Conservation (phyloP, 2,329 filamentous ascomycete genomes). For the Exophiala sp. region DNA sequence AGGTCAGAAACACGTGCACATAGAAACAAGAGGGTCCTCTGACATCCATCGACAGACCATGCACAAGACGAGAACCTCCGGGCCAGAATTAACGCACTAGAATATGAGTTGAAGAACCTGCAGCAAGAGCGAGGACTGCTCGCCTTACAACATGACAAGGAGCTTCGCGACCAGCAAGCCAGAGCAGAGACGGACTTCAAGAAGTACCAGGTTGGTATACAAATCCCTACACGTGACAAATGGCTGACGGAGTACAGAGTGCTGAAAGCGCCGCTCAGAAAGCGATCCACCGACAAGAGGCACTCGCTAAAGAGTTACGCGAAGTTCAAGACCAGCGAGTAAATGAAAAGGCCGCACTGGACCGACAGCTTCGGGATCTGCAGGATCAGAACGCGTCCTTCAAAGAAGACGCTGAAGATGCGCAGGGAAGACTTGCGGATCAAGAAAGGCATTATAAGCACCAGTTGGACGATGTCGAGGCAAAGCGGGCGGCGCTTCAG, state of each 20-base stretch:
- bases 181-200: slow-evolving; percentile 85
- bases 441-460: slow-evolving; percentile 64
- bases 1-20: slow-evolving; percentile 30
- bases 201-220: slow-evolving; percentile 49
- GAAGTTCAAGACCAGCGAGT: slow-evolving; percentile 52
- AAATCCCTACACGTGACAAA: slow-evolving; percentile 1
- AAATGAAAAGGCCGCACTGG: slow-evolving; percentile 55
- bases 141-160: slow-evolving; percentile 74
- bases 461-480: slow-evolving; percentile 58
- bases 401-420: slow-evolving; percentile 80
- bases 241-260: slow-evolving; percentile 32
- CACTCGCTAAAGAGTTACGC: slow-evolving; percentile 52
- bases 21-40: not conserved
- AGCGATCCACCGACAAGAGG: slow-evolving; percentile 53
- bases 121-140: slow-evolving; percentile 85
- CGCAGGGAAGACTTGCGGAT: slow-evolving; percentile 68
- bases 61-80: slow-evolving; percentile 70
- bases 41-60: slow-evolving; percentile 10
- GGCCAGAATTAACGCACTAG: slow-evolving; percentile 81
- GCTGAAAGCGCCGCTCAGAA: slow-evolving; percentile 53
- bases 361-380: slow-evolving; percentile 52
- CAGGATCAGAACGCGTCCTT: slow-evolving; percentile 70
- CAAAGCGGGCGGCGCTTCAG: slow-evolving; percentile 57
- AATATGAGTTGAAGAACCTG: slow-evolving; percentile 80
- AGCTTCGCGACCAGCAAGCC: slow-evolving; percentile 73